These are phyloP conservation scores for Linnemannia hyalina DNA, from an alignment of 192 early-diverging fungal genomes.

Conservation along the genomic window DNA sequence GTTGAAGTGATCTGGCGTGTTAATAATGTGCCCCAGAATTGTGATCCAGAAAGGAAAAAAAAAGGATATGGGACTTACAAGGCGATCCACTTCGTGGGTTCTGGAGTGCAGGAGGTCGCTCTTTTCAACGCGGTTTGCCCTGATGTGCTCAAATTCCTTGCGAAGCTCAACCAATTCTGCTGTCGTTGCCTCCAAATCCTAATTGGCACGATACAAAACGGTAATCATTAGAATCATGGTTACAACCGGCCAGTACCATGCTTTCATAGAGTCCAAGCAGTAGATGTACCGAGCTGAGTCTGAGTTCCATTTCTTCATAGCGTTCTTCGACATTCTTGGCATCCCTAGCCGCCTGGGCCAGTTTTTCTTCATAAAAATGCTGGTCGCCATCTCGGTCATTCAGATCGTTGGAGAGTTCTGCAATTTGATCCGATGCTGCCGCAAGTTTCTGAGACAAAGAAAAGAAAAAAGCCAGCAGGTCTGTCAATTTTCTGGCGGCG, in stretches of 20 bases:
- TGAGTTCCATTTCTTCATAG: constrained; percentile 56
- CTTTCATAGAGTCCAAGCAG: not conserved
- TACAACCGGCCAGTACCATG: not conserved
- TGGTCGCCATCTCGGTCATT: constrained; percentile 54
- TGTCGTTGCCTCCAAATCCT: constrained; percentile 53
- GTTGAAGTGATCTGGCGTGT: not conserved
- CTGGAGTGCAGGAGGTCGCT: constrained; percentile 38
- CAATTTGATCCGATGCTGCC: constrained; percentile 40
- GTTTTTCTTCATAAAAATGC: constrained; percentile 49
- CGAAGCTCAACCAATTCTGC: constrained; percentile 41
- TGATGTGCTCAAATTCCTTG: constrained; percentile 53
- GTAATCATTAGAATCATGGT: not conserved
- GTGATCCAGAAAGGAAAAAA: not conserved
- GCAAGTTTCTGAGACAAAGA: constrained; percentile 37
- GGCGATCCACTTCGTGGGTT: constrained; percentile 55
- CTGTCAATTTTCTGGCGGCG: not conserved
- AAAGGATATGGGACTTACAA: constrained; percentile 28
- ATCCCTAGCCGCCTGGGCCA: constrained; percentile 43
- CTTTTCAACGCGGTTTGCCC: constrained; percentile 40
- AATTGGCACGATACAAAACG: not conserved
- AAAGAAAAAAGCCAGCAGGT: not conserved
- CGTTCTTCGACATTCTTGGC: constrained; percentile 55
- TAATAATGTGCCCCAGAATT: not conserved
- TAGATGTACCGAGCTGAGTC: constrained; percentile 41
- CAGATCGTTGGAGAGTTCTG: constrained; percentile 38